Percentiles rank a stretch among this genome's conserved stretches.
Conservation (phyloP, 169 alveolate species). For the Cryptosporidium baileyi region DNA sequence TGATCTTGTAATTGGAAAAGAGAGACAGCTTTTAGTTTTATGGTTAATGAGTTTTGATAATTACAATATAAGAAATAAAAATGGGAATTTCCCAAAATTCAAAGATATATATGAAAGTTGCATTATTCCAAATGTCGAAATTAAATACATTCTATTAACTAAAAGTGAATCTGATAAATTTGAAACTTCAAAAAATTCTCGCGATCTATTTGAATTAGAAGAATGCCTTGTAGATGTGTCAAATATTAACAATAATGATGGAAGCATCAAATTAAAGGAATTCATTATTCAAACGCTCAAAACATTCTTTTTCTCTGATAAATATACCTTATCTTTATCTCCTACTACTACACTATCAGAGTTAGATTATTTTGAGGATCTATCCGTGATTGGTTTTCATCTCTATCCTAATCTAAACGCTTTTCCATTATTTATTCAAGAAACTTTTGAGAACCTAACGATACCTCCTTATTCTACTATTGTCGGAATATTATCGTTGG, state of each 20-base stretch:
- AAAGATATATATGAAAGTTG: slow-evolving; percentile 35
- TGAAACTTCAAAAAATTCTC: neutral
- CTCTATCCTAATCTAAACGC: slow-evolving; percentile 2
- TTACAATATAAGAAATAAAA: neutral
- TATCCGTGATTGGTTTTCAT: neutral
- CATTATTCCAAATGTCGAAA: slow-evolving; percentile 21
- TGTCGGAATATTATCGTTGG: slow-evolving; percentile 4
- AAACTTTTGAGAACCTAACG: neutral
- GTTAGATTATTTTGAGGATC: neutral
- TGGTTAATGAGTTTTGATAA: neutral
- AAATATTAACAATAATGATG: too few species aligned
- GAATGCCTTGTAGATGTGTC: too few species aligned
- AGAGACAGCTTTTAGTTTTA: slow-evolving; percentile 7
- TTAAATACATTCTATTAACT: neutral
- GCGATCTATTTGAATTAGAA: too few species aligned
- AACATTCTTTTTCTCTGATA: neutral
- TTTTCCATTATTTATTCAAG: slow-evolving; percentile 17
- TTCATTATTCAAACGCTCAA: neutral
- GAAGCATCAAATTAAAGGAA: neutral
- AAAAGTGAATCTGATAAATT: neutral
- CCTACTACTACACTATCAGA: slow-evolving; percentile 12
- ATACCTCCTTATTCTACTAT: slow-evolving; percentile 12
- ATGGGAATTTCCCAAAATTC: slow-evolving; percentile 2
- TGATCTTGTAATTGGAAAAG: slow-evolving; percentile 3
- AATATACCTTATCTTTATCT: neutral